Conservation (phyloP, 352 stramenopile species). For the Phytopythium mirpurense region DNA sequence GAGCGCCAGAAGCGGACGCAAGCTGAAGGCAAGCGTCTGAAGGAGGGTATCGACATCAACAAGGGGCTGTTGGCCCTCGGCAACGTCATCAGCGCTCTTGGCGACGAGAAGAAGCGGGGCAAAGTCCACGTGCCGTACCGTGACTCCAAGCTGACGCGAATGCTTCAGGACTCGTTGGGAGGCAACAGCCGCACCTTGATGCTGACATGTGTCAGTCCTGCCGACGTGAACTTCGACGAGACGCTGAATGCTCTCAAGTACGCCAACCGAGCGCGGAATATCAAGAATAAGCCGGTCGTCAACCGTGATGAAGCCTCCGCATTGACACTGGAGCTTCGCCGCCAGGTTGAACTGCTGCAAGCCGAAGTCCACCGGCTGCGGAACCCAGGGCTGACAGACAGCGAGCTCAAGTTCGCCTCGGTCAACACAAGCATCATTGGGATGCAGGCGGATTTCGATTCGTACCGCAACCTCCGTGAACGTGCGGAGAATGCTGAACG, state of each 20-base stretch:
- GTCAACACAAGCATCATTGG: slow-evolving; percentile 60
- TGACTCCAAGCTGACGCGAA: slow-evolving; percentile 92
- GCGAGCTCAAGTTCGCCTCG: slow-evolving; percentile 60
- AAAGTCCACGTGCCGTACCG: slow-evolving; percentile 92
- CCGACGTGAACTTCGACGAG: slow-evolving; percentile 89
- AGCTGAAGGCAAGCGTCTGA: slow-evolving; percentile 87
- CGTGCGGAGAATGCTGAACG: slow-evolving; percentile 76
- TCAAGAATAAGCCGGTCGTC: slow-evolving; percentile 86
- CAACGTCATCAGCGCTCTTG: slow-evolving; percentile 97
- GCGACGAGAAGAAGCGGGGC: slow-evolving; percentile 88
- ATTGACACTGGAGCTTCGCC: slow-evolving; percentile 65
- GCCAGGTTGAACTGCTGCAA: slow-evolving; percentile 76
- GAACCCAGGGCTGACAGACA: slow-evolving; percentile 76
- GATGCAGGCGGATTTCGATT: slow-evolving; percentile 69
- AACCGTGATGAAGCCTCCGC: slow-evolving; percentile 79
- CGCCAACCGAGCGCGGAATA: slow-evolving; percentile 88
- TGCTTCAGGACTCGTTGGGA: slow-evolving; percentile 91
- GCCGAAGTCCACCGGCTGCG: slow-evolving; percentile 77
- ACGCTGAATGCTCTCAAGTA: slow-evolving; percentile 92
- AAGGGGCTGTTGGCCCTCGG: slow-evolving; percentile 96
- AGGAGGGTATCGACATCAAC: slow-evolving; percentile 98
- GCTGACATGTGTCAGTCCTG: slow-evolving; percentile 90
- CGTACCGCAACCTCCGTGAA: slow-evolving; percentile 61
- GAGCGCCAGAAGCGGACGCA: slow-evolving; percentile 95
- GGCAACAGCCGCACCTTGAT: slow-evolving; percentile 92